Evolutionary conservation across 2,329 filamentous ascomycete genomes (phyloP).

Genomic region (Pyricularia sp.): DNA sequence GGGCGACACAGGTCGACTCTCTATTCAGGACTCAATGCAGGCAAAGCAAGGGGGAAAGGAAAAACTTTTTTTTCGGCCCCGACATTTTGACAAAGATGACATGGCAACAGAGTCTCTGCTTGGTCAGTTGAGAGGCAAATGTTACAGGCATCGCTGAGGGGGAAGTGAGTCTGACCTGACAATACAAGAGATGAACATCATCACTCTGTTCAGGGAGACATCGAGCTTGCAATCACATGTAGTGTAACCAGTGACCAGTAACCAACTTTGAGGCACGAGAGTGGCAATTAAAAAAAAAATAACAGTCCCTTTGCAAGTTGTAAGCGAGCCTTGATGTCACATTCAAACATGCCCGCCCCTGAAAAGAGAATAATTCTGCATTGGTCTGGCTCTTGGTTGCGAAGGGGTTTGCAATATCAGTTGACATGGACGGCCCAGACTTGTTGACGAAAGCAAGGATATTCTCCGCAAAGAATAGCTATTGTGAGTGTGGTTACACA

Average conservation of each 20-base stretch:
- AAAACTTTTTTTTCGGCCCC: background rate
- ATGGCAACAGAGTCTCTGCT: background rate
- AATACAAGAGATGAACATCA: background rate
- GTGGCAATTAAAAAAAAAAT: background rate
- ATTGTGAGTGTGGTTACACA: background rate
- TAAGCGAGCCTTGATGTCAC: background rate
- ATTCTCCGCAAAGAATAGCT: background rate
- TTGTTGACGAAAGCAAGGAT: background rate
- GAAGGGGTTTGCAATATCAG: background rate
- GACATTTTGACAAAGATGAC: background rate
- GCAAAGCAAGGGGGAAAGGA: background rate
- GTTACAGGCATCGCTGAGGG: background rate
- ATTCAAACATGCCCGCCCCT: background rate
- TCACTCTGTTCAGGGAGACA: background rate
- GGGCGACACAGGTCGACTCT: background rate
- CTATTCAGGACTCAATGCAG: background rate
- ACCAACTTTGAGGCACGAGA: background rate
- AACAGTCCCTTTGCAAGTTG: background rate
- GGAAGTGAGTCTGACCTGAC: background rate
- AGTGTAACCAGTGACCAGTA: background rate
- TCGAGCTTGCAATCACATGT: background rate
- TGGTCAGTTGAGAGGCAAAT: background rate
- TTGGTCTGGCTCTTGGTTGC: background rate
- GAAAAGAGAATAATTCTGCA: background rate
- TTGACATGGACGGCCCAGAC: background rate